phyloP scores from a whole-genome alignment of 345 rosid genomes.

The Bruguiera sexangula region DNA sequence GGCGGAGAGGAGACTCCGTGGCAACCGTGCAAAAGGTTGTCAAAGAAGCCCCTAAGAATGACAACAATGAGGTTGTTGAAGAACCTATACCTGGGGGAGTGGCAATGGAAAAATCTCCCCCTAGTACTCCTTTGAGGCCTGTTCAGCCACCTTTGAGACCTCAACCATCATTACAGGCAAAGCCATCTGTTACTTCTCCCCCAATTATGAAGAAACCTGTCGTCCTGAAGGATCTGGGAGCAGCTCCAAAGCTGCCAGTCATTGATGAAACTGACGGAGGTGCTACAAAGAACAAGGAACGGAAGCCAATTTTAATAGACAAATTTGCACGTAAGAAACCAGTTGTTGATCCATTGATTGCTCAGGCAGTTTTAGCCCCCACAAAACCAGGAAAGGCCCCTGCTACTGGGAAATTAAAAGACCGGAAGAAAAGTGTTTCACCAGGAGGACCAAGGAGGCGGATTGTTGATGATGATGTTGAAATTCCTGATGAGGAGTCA shows the following conservation, averaged over 20 bases:
- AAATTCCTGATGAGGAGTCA: slow-evolving; percentile 69
- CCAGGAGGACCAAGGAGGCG: slow-evolving; percentile 63
- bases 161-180: slow-evolving; percentile 70
- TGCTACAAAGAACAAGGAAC: slow-evolving; percentile 45
- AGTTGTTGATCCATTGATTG: slow-evolving; percentile 58
- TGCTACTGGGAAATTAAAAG: slow-evolving; percentile 62
- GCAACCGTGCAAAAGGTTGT: slow-evolving; percentile 59
- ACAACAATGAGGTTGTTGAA: slow-evolving; percentile 22
- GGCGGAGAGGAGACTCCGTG: slow-evolving; percentile 89
- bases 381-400: slow-evolving; percentile 74
- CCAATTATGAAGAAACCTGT: slow-evolving; percentile 59
- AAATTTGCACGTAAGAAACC: slow-evolving; percentile 85
- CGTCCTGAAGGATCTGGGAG: slow-evolving; percentile 80
- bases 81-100: slow-evolving; percentile 15
- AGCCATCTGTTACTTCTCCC: slow-evolving; percentile 63
- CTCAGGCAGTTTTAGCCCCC: slow-evolving; percentile 75
- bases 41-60: slow-evolving; percentile 48
- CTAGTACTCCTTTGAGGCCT: slow-evolving; percentile 37
- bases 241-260: slow-evolving; percentile 41
- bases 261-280: slow-evolving; percentile 36
- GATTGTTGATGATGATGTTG: slow-evolving; percentile 42
- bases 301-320: slow-evolving; percentile 87
- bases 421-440: slow-evolving; percentile 59
- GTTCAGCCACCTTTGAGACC: slow-evolving; percentile 59
- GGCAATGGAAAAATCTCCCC: slow-evolving; percentile 32